phyloP scores from a whole-genome alignment of 306 rosid genomes.

The Vigna mungo region DNA sequence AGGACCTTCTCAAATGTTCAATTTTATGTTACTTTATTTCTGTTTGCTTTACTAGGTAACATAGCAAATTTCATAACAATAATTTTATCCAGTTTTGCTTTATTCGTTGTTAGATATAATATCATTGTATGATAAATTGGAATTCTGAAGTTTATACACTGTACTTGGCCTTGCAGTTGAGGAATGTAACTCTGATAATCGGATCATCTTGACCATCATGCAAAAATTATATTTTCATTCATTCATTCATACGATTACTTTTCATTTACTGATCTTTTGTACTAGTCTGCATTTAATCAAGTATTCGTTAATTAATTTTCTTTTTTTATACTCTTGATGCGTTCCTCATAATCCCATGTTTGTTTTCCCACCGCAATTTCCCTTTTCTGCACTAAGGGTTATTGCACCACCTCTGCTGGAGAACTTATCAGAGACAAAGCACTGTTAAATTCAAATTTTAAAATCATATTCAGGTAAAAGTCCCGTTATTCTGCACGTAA shows the following conservation, averaged over 20 bases:
- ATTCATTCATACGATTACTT: neutral
- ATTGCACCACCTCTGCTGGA: neutral
- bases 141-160: slow-evolving; percentile 36
- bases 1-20: slow-evolving; percentile 47
- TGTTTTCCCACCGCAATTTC: neutral
- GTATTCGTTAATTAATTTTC: too few relatives aligned
- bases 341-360: too few relatives aligned
- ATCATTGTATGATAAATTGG: slow-evolving; percentile 44
- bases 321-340: neutral
- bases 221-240: slow-evolving; percentile 9
- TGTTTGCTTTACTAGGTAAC: slow-evolving; percentile 54
- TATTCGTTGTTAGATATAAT: slow-evolving; percentile 55
- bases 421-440: neutral
- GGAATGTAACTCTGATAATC: slow-evolving; percentile 37
- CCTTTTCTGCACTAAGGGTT: neutral
- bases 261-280: neutral
- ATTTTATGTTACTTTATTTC: slow-evolving; percentile 46
- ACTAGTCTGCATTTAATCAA: too few relatives aligned
- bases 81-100: slow-evolving; percentile 59
- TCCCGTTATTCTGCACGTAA: too few relatives aligned
- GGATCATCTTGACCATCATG: slow-evolving; percentile 19
- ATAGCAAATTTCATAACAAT: slow-evolving; percentile 51
- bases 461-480: neutral
- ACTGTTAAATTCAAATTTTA: neutral
- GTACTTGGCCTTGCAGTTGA: slow-evolving; percentile 40